Evolutionary conservation across 2,329 filamentous ascomycete species (phyloP), one percentile per base, ranked within the genome.

Genomic region (Fusarium papillatum): DNA sequence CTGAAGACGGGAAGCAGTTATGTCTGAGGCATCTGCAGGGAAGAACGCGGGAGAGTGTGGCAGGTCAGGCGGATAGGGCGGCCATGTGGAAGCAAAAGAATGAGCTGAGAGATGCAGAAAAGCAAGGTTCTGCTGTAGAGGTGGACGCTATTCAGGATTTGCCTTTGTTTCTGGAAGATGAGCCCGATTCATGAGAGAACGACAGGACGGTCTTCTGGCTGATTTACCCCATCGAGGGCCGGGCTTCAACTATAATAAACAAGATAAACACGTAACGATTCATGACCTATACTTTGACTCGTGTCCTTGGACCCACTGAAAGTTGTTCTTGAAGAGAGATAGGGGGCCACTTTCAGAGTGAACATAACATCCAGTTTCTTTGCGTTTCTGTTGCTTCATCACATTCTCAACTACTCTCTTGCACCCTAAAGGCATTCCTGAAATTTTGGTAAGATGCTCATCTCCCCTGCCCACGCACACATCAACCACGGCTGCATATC

Each of bases 1-100:
- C 89, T 0, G 84, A 85, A 2, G 81, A 86, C 4, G 89, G 88
- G 2, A 84, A 79, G 64, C 74, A 79, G 57, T 73, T 88, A 7
- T 90, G 88, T 61, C 70, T 91, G 57, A 82, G 85, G 55, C 89
- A 91, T 71, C 82, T 90, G 0, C 84, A 89, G 48, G 89, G 89
- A 0, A 82, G 89, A 19, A 88, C 85, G 0, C 90, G 88, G 87
- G 82, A 84, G 60, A 88, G 88, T 0, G 77, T 64, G 2, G 70
- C 72, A 1, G 43, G 74, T 7, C 74, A 80, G 24, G 71, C 73
- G 2, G 67, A 73, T 31, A 79, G 43, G 19, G 68, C 64, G 22
- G 72, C 71, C 5, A 73, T 71, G 63, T 80, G 76, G 78, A 66
- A 72, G 26, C 43, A 76, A n/a, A 72, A 53, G 39, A 76, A 76